Conservation (phyloP, 2,329 filamentous ascomycete species). For the Parafenestella ontariensis region DNA sequence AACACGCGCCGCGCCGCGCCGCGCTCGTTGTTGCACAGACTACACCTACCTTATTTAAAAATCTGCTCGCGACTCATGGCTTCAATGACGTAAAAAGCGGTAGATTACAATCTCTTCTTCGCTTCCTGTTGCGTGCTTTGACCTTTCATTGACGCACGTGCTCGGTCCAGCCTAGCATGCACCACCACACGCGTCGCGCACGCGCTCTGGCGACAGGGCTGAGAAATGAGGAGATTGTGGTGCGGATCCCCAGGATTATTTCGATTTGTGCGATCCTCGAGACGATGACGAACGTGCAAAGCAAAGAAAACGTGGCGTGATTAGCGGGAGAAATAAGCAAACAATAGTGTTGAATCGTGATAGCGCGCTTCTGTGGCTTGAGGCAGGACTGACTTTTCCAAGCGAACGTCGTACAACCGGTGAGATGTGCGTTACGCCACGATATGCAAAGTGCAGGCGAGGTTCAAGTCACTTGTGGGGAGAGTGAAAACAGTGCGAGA, state of each 20-base stretch:
- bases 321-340: no score
- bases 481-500: no score
- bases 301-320: no score
- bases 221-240: slow-evolving; percentile 1
- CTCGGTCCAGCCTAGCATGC: not conserved
- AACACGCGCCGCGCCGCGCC: not conserved
- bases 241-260: not conserved
- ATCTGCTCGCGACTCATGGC: not conserved
- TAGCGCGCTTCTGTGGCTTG: no score
- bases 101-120: not conserved
- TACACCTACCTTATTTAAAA: not conserved
- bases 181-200: not conserved
- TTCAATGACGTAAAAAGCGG: not conserved
- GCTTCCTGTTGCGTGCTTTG: not conserved
- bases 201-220: not conserved
- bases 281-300: no score
- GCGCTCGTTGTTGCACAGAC: not conserved
- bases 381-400: no score
- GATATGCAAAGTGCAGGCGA: not conserved
- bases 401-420: no score
- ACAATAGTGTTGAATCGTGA: no score
- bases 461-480: not conserved
- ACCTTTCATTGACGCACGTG: not conserved
- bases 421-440: not conserved
- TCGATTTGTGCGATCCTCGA: no score